Evolutionary conservation across 2,329 filamentous ascomycete genomes (phyloP).

Genomic region (Epichloe sibirici): DNA sequence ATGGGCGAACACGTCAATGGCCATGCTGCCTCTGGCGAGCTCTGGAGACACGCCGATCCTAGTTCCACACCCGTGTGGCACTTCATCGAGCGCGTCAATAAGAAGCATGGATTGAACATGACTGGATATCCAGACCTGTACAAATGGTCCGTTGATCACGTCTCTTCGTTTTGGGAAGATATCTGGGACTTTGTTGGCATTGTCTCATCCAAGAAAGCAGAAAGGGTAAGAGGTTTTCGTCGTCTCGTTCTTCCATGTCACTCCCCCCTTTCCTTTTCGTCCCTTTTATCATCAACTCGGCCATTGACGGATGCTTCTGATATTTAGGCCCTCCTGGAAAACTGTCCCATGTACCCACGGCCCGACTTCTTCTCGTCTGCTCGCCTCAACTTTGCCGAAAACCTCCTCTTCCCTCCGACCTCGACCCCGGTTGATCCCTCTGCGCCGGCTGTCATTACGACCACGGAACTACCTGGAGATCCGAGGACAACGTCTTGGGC

Average conservation of each 20-base stretch:
- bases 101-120: conserved; percentile 51
- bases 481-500: conserved; percentile 55
- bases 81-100: conserved; percentile 58
- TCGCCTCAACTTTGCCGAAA: conserved; percentile 86
- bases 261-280: background rate
- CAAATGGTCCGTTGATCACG: conserved; percentile 70
- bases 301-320: background rate
- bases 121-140: conserved; percentile 63
- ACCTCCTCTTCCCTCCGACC: conserved; percentile 66
- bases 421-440: conserved; percentile 34
- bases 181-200: conserved; percentile 77
- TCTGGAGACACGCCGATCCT: conserved; percentile 63
- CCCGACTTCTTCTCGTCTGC: conserved; percentile 74
- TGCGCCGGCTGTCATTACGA: conserved; percentile 62
- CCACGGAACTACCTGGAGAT: conserved; percentile 59
- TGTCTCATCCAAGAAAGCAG: conserved; percentile 50
- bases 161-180: conserved; percentile 70
- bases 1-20: conserved; percentile 9
- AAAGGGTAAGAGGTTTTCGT: conserved; percentile 33
- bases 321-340: conserved; percentile 51
- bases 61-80: conserved; percentile 56
- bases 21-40: conserved; percentile 25
- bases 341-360: conserved; percentile 69
- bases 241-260: background rate
- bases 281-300: background rate